Percentiles rank a stretch among this genome's conserved stretches.
Conservation (phyloP, 2,329 filamentous ascomycete genomes). For the Aureobasidium sp. region DNA sequence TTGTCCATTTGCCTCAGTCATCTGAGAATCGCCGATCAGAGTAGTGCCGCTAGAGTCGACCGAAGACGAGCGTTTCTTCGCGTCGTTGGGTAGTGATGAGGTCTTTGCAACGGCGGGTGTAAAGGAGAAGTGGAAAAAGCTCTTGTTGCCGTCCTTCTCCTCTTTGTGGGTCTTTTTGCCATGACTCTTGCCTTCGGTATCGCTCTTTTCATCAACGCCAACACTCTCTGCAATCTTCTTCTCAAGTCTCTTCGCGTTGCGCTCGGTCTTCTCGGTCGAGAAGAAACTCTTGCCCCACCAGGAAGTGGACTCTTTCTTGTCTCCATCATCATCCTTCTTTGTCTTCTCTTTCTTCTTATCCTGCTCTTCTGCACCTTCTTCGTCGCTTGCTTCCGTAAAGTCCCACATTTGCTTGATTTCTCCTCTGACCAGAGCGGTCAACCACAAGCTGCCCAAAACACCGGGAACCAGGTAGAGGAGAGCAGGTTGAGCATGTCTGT, state of each 20-base stretch:
- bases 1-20: background rate
- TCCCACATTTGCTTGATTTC: slow-evolving; percentile 71
- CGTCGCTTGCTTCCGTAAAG: slow-evolving; percentile 62
- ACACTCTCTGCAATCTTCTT: slow-evolving; percentile 4
- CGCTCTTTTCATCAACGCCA: slow-evolving; percentile 7
- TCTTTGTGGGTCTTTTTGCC: background rate
- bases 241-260: slow-evolving; percentile 21
- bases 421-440: slow-evolving; percentile 62
- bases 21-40: background rate
- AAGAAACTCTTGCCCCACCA: slow-evolving; percentile 24
- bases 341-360: slow-evolving; percentile 15
- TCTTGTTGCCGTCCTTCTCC: background rate
- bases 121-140: slow-evolving; percentile 14
- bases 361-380: slow-evolving; percentile 21
- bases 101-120: background rate
- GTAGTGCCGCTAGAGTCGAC: background rate
- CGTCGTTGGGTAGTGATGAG: background rate
- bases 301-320: slow-evolving; percentile 16
- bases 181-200: background rate
- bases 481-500: slow-evolving; percentile 78
- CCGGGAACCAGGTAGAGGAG: slow-evolving; percentile 87
- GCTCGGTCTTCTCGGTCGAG: slow-evolving; percentile 24
- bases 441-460: slow-evolving; percentile 68
- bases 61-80: background rate
- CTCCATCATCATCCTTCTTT: slow-evolving; percentile 22